phyloP scores from a whole-genome alignment of 140 eudicot genomes.

The Bidens hawaiensis region DNA sequence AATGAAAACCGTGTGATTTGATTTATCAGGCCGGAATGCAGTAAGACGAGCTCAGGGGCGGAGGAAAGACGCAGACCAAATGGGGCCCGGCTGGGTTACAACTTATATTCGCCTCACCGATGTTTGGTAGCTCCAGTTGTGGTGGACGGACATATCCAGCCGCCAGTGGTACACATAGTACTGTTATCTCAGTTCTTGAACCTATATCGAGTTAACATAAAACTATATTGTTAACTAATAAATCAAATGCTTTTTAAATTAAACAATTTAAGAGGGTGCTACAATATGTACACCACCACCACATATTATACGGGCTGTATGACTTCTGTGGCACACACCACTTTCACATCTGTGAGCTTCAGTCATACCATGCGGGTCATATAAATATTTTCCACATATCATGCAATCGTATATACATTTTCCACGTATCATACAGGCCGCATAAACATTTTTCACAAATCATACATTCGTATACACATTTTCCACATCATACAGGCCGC shows the following conservation, averaged over 20 bases:
- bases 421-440: too few species aligned
- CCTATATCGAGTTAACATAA: constrained; percentile 39
- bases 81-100: constrained; percentile 97
- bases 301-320: too few species aligned
- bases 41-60: constrained; percentile 83
- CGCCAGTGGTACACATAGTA: constrained; percentile 81
- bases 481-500: too few species aligned
- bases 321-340: too few species aligned
- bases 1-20: constrained; percentile 3
- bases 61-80: constrained; percentile 84
- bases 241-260: background rate
- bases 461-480: too few species aligned
- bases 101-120: constrained; percentile 68
- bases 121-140: constrained; percentile 72
- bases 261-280: background rate
- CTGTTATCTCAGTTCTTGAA: constrained; percentile 78
- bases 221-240: background rate
- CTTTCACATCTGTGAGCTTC: too few species aligned
- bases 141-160: constrained; percentile 98
- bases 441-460: too few species aligned
- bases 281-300: too few species aligned
- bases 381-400: too few species aligned
- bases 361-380: too few species aligned
- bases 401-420: too few species aligned
- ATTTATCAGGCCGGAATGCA: constrained; percentile 68